These are phyloP conservation scores for Gastrodia elata DNA, from an alignment of 106 monocot genomes.

Conservation along the genomic window DNA sequence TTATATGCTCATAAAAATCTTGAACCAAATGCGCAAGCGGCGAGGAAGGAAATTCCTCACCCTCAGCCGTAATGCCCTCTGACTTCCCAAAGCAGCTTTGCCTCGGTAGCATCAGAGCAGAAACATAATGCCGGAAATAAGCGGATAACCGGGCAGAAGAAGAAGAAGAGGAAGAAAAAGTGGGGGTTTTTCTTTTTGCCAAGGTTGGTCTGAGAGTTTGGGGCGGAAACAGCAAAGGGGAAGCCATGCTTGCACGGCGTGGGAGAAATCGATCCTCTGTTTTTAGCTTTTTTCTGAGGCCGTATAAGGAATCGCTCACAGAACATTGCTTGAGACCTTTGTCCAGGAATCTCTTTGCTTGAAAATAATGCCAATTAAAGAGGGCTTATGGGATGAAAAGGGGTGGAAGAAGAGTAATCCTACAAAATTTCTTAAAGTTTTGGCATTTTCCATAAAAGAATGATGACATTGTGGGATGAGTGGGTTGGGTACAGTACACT, in stretches of 20 bases:
- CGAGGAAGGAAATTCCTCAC: constrained; percentile 12
- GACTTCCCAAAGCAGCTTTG: not conserved
- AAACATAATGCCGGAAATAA: not conserved
- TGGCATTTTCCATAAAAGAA: no score
- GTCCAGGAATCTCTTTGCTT: no score
- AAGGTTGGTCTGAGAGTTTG: not conserved
- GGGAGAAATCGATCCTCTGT: not conserved
- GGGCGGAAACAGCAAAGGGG: not conserved
- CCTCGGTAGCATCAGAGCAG: not conserved
- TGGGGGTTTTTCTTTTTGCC: not conserved
- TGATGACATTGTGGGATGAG: no score
- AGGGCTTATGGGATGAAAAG: no score
- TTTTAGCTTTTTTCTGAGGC: no score
- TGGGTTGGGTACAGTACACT: no score
- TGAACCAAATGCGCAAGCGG: constrained; percentile 16
- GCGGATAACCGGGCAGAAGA: not conserved
- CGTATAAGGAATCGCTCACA: no score
- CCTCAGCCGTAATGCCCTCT: not conserved
- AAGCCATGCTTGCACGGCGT: not conserved
- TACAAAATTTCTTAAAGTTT: no score
- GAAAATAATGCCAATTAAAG: no score
- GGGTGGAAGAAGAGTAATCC: no score
- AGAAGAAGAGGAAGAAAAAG: no score
- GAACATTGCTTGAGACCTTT: no score
- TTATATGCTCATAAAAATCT: constrained; percentile 36